phyloP scores from a whole-genome alignment of 139 green algal species.

The Micractinium sp. region DNA sequence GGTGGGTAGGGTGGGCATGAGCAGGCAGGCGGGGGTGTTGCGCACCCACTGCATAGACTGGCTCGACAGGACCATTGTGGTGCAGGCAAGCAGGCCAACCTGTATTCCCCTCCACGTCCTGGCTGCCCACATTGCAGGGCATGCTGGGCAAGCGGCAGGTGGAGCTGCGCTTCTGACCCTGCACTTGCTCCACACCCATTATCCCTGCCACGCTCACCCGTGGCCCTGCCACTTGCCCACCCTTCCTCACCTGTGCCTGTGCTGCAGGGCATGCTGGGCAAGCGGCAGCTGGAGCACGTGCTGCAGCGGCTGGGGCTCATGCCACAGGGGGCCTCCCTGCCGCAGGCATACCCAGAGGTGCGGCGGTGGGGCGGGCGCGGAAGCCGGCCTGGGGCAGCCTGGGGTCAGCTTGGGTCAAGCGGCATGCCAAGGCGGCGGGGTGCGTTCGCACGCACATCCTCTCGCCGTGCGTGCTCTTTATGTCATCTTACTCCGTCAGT shows the following conservation, averaged over 20 bases:
- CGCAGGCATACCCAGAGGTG: conserved; percentile 52
- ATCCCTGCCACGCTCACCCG: neutral
- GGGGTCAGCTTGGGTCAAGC: neutral
- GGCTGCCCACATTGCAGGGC: conserved; percentile 49
- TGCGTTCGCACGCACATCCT: neutral
- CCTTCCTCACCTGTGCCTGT: neutral
- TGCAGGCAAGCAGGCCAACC: too few species aligned
- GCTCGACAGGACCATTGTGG: too few species aligned
- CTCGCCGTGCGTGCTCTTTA: neutral
- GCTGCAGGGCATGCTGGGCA: conserved; percentile 81
- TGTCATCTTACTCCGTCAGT: too few species aligned
- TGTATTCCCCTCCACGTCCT: too few species aligned
- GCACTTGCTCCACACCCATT: neutral
- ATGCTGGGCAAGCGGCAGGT: conserved; percentile 70
- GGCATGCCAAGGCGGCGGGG: neutral
- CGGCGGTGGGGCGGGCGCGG: neutral
- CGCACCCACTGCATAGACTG: too few species aligned
- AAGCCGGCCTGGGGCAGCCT: too few species aligned
- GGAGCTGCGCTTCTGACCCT: conserved; percentile 12
- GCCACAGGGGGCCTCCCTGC: conserved; percentile 48
- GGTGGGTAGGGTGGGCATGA: too few species aligned
- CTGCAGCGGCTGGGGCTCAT: conserved; percentile 71
- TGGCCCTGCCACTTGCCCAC: neutral
- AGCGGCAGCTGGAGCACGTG: conserved; percentile 66
- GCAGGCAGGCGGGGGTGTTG: too few species aligned